Percentiles rank a stretch among this genome's conserved stretches.
Evolutionary conservation across 164 flowering plant species (phyloP).

Genomic region (Hamamelis virginiana): DNA sequence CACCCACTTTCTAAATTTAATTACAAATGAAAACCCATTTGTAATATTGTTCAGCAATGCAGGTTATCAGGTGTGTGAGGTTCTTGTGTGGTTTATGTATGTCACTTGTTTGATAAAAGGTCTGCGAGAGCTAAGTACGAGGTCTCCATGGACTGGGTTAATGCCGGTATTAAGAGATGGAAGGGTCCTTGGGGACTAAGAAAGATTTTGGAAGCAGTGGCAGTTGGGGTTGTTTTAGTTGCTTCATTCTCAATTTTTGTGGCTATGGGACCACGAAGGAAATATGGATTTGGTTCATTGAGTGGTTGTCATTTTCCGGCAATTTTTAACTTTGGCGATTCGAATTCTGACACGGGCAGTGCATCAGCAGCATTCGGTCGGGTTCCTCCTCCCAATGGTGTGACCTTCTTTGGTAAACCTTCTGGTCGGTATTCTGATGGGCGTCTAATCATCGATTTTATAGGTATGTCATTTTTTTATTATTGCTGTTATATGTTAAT

Average conservation of each 20-base stretch:
- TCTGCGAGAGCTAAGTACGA: neutral
- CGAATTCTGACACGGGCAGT: constrained; percentile 46
- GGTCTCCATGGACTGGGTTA: constrained; percentile 6
- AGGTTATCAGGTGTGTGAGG: too few relatives aligned
- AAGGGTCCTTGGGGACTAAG: neutral
- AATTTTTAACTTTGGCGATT: constrained; percentile 48
- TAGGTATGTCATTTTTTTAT: constrained; percentile 33
- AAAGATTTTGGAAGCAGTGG: neutral
- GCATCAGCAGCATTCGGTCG: constrained; percentile 23
- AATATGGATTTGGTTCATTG: neutral
- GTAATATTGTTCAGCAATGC: too few relatives aligned
- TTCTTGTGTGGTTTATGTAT: too few relatives aligned
- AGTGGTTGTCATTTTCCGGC: constrained; percentile 33
- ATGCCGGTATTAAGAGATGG: neutral
- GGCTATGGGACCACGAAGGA: too few relatives aligned
- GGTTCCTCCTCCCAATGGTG: constrained; percentile 27
- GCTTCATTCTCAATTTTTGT: constrained; percentile 6
- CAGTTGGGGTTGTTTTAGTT: neutral
- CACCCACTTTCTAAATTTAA: too few relatives aligned
- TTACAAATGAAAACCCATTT: too few relatives aligned
- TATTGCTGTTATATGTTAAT: too few relatives aligned
- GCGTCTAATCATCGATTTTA: constrained; percentile 38
- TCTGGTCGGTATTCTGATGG: constrained; percentile 41
- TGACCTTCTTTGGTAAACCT: constrained; percentile 27
- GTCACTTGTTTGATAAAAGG: neutral